Evolutionary conservation across 768 basidiomycete species (phyloP).

Genomic region (Mycena rebaudengoi): DNA sequence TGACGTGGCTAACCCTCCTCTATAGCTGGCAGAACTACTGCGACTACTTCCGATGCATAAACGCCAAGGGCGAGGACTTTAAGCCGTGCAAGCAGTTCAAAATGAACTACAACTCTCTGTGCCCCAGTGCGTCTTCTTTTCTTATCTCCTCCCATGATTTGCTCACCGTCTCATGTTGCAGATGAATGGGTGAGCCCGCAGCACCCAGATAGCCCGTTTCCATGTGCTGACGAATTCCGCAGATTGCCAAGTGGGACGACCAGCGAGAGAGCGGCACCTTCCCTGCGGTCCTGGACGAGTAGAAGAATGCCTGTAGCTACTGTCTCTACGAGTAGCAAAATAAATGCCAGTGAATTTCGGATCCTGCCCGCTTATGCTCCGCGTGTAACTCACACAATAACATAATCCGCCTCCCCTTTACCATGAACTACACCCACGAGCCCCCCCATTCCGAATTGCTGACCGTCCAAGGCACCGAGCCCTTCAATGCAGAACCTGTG

Average conservation of each 20-base stretch:
- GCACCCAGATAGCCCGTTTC: constrained; percentile 6
- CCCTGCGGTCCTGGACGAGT: constrained; percentile 83
- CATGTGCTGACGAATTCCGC: constrained; percentile 21
- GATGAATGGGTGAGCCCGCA: constrained; percentile 86
- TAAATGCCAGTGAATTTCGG: not conserved
- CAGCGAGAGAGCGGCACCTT: constrained; percentile 94
- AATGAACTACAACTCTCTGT: constrained; percentile 93
- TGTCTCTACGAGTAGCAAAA: not conserved
- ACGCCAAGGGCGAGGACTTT: constrained; percentile 97
- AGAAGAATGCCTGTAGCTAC: constrained; percentile 20
- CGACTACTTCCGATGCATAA: constrained; percentile 97
- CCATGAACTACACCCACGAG: constrained; percentile 58
- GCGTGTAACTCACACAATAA: not conserved
- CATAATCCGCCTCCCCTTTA: constrained; percentile 24
- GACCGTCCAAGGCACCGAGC: constrained; percentile 53
- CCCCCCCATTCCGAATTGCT: constrained; percentile 58
- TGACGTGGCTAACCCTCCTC: not conserved
- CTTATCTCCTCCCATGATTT: constrained; percentile 5
- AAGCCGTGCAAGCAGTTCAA: constrained; percentile 99
- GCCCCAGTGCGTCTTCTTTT: constrained; percentile 83
- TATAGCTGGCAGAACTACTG: constrained; percentile 93
- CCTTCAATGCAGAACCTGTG: constrained; percentile 77
- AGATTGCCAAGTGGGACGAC: constrained; percentile 93
- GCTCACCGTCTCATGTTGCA: constrained; percentile 41
- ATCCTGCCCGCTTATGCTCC: no score